Percentiles rank a stretch among this genome's conserved stretches.
Conservation (phyloP, 345 rosid species). For the Eucalyptus sp. region DNA sequence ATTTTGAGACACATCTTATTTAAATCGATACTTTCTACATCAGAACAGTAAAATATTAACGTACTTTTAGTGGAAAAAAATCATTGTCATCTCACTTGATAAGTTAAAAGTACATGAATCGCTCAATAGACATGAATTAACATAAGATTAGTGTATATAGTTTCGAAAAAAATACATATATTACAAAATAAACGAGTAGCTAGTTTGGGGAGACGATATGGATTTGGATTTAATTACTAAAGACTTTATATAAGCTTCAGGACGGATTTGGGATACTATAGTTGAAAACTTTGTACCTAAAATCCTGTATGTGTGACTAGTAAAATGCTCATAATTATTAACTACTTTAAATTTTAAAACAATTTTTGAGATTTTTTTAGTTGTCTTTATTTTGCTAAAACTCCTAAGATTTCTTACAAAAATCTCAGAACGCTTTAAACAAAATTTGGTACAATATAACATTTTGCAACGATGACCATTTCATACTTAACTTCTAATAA, state of each 20-base stretch:
- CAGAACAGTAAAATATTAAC: not conserved
- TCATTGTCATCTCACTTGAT: not conserved
- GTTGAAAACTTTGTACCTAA: not conserved
- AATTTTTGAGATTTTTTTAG: no score
- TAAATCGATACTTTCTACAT: not conserved
- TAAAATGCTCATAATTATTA: not conserved
- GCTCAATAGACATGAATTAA: not conserved
- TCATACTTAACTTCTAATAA: not conserved
- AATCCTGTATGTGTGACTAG: not conserved
- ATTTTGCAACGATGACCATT: not conserved
- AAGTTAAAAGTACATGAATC: not conserved
- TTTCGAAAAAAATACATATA: not conserved
- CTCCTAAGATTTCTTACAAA: not conserved
- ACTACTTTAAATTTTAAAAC: not conserved
- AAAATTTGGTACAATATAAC: not conserved
- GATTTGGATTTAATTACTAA: not conserved
- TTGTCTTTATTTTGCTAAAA: not conserved
- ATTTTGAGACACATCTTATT: not conserved
- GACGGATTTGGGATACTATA: not conserved
- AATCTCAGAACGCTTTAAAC: not conserved
- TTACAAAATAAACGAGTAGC: not conserved
- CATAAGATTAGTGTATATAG: not conserved
- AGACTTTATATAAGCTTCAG: not conserved
- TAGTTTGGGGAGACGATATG: not conserved
- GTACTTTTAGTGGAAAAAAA: not conserved